Evolutionary conservation across 2,329 filamentous ascomycete genomes (phyloP).

Genomic region (Penicillium decumbens): DNA sequence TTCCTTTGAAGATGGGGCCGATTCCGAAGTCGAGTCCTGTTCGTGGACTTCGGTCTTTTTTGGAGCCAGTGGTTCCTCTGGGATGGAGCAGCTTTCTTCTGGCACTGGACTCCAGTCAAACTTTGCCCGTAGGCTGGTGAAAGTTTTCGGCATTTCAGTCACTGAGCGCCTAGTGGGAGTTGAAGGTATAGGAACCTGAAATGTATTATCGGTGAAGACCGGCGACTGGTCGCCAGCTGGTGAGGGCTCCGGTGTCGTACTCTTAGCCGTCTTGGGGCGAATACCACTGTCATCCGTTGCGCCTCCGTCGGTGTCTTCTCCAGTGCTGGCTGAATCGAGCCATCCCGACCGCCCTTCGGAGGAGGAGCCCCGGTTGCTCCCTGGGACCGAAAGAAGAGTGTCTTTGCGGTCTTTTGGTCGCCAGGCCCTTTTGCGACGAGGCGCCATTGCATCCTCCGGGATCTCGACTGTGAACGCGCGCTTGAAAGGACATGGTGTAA

Average conservation of each 20-base stretch:
- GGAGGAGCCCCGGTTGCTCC: constrained; percentile 12
- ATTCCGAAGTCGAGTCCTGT: neutral
- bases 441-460: constrained; percentile 63
- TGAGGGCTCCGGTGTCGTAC: constrained; percentile 22
- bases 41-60: neutral
- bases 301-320: constrained; percentile 33
- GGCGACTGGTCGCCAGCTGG: constrained; percentile 18
- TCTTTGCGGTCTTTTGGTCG: constrained; percentile 54
- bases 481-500: constrained; percentile 80
- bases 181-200: constrained; percentile 8
- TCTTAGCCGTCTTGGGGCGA: constrained; percentile 23
- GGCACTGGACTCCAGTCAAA: constrained; percentile 31
- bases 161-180: constrained; percentile 21
- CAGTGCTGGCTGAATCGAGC: constrained; percentile 26
- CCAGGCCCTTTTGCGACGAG: constrained; percentile 65
- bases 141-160: constrained; percentile 30
- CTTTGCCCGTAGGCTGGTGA: constrained; percentile 37
- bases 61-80: neutral
- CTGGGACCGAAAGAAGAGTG: constrained; percentile 21
- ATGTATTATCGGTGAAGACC: constrained; percentile 2
- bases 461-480: constrained; percentile 70
- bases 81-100: neutral
- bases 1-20: neutral
- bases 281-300: constrained; percentile 31
- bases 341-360: constrained; percentile 14